Base-by-base conservation (phyloP, 768 basidiomycete species). In the Gloeostereum incarnatum region DNA sequence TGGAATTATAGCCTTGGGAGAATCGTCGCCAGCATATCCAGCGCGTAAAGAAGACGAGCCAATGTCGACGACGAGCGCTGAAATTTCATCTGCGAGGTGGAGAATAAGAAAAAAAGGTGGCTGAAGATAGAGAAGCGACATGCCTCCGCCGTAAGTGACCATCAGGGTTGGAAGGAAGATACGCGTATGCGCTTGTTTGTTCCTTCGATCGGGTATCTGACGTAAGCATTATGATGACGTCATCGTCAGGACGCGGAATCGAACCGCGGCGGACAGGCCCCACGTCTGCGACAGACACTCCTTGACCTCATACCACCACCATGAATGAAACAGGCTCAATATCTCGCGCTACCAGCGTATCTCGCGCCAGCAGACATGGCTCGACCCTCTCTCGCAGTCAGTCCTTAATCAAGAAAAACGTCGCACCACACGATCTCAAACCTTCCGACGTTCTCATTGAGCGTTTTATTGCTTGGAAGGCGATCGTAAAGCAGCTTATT, bases 381-480 rank as follows among this genome's bases (percentile, higher is more conserved):
- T 89, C 86, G 3, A 78, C 88, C 5, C 55, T 82, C 31, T 90
- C 87, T 7, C 70, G 87, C 34, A 78, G 73, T 41, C 85, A 90
- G 59, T 83, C 81, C 3, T 77, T 98, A 52, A 90, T 97, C 69
- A 89, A 89, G 73, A 93, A 90, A 67, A 93, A 88, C 58, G 82
- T 89, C 43, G 81, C 87, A 3, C 79, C 87, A 0, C 80, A 90
- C 47, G 92, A 94, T 62, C 73, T 97, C 32, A 76, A 81, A 36
- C 93, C 93, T 0, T 89, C 88, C 7, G 94, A 99, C 59, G 77
- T 99, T 52, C 85, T 99, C 57, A 96, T 98, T 47, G 94, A 97
- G 59, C 81, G 87, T 20, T 91, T 91, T 53, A 73, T 82, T 6
- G 85, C 88, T 0, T 97, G 93, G 93, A 97, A 96, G 63, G 82